Percentiles rank a stretch among this genome's conserved stretches.
phyloP scores from a whole-genome alignment of 345 rosid species.

The Salix dunnii region DNA sequence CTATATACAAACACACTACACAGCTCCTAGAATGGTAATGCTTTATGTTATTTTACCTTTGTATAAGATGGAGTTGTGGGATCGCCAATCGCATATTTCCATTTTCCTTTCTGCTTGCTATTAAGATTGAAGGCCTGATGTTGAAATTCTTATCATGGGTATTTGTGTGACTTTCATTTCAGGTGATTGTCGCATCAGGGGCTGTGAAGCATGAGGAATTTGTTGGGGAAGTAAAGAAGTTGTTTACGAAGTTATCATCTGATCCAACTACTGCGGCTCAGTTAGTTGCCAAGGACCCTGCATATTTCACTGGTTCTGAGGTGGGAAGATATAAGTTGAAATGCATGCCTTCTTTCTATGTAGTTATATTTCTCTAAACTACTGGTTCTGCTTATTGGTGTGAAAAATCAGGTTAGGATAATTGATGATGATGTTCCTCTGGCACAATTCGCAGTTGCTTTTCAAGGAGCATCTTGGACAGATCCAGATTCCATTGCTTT shows the following conservation, averaged over 20 bases:
- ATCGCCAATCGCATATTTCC: background rate
- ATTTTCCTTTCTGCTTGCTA: background rate
- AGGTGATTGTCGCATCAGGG: slow-evolving; percentile 95
- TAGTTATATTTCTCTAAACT: background rate
- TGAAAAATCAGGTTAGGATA: slow-evolving; percentile 68
- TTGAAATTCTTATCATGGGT: background rate
- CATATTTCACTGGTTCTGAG: slow-evolving; percentile 97
- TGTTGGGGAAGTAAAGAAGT: slow-evolving; percentile 80
- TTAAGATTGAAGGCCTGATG: background rate
- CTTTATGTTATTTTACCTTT: too few relatives aligned
- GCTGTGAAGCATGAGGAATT: slow-evolving; percentile 97
- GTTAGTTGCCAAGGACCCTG: slow-evolving; percentile 76
- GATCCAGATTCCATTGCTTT: slow-evolving; percentile 95
- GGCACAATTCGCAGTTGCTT: slow-evolving; percentile 98
- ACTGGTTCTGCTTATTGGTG: background rate
- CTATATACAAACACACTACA: slow-evolving; percentile 87
- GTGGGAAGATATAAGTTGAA: slow-evolving; percentile 34
- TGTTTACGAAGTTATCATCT: slow-evolving; percentile 73
- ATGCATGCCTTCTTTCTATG: background rate
- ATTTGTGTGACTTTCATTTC: slow-evolving; percentile 18
- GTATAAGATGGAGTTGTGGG: background rate
- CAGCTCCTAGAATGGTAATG: slow-evolving; percentile 97
- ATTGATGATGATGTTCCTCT: slow-evolving; percentile 88
- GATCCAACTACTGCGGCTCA: slow-evolving; percentile 87
- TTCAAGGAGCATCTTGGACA: slow-evolving; percentile 95